Evolutionary conservation across 495 filamentous ascomycete species (phyloP).

Genomic region (Thermothielavioides terrestris): DNA sequence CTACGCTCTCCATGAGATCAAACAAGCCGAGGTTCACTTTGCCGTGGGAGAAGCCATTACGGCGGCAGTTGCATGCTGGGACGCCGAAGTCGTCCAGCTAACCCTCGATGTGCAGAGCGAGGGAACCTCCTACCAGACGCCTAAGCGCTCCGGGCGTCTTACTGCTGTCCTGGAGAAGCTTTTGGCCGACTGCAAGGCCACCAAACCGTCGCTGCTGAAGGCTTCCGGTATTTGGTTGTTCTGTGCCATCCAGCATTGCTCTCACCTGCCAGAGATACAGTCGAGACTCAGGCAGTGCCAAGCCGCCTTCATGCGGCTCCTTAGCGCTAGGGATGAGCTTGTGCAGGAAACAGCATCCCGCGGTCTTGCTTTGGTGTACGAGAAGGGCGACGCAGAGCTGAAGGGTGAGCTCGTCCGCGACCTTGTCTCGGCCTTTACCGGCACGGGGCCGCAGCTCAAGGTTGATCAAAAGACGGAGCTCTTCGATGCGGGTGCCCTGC

Average conservation of each 20-base stretch:
- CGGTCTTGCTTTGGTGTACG: slow-evolving; percentile 82
- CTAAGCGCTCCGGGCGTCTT: slow-evolving; percentile 42
- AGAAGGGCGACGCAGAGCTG: slow-evolving; percentile 72
- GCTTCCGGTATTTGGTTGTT: slow-evolving; percentile 90
- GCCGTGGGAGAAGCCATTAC: slow-evolving; percentile 78
- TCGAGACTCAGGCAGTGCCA: slow-evolving; percentile 68
- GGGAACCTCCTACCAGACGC: slow-evolving; percentile 22
- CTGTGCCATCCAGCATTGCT: slow-evolving; percentile 86
- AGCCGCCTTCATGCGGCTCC: slow-evolving; percentile 74
- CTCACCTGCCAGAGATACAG: slow-evolving; percentile 62
- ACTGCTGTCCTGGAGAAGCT: slow-evolving; percentile 54
- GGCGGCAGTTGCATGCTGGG: slow-evolving; percentile 70
- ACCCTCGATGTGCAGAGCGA: slow-evolving; percentile 37
- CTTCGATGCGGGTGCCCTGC: slow-evolving; percentile 87
- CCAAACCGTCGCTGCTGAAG: slow-evolving; percentile 80
- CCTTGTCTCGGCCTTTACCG: slow-evolving; percentile 80
- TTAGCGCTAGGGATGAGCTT: slow-evolving; percentile 81
- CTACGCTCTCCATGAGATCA: slow-evolving; percentile 69
- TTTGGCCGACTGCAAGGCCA: slow-evolving; percentile 62
- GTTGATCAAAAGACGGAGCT: slow-evolving; percentile 84
- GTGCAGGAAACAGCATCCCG: slow-evolving; percentile 92
- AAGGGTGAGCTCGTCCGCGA: slow-evolving; percentile 78
- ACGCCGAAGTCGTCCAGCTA: slow-evolving; percentile 45
- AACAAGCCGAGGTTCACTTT: slow-evolving; percentile 79
- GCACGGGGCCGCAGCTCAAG: slow-evolving; percentile 59